Evolutionary conservation across 2,329 filamentous ascomycete species (phyloP).

Genomic region (Stagonosporopsis cucurbitacearum): DNA sequence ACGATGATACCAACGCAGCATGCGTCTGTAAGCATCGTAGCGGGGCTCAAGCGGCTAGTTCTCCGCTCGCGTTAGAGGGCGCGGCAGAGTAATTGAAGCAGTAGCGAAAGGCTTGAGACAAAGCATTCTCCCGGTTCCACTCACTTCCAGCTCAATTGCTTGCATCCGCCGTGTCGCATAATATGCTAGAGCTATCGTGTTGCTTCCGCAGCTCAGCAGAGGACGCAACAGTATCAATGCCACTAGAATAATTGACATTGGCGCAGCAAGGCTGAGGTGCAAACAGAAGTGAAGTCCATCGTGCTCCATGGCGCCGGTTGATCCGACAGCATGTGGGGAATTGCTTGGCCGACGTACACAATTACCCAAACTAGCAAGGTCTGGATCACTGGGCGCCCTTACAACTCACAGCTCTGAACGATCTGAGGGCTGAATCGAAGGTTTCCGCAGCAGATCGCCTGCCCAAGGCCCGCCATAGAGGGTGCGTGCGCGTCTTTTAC

Average conservation of each 20-base stretch:
- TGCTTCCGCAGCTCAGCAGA: neutral
- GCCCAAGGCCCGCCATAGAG: slow-evolving; percentile 2
- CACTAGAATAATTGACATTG: neutral
- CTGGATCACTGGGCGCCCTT: slow-evolving; percentile 20
- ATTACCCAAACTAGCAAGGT: slow-evolving; percentile 29
- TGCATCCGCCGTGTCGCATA: neutral
- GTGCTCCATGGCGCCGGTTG: slow-evolving; percentile 25
- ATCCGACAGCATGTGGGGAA: slow-evolving; percentile 37
- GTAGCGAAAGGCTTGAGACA: slow-evolving; percentile 7
- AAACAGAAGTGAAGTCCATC: slow-evolving; percentile 27
- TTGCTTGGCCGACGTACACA: slow-evolving; percentile 41
- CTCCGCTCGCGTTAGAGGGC: slow-evolving; percentile 18
- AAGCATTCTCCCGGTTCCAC: neutral
- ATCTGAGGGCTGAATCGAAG: slow-evolving; percentile 33
- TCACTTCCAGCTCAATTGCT: neutral
- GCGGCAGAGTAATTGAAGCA: slow-evolving; percentile 23
- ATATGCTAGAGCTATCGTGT: neutral
- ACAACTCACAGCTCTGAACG: slow-evolving; percentile 20
- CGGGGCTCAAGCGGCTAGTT: slow-evolving; percentile 25
- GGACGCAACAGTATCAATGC: neutral
- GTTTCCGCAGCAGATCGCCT: slow-evolving; percentile 27
- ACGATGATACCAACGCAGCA: slow-evolving; percentile 27
- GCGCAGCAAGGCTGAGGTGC: neutral
- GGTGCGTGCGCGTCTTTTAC: slow-evolving; percentile 26
- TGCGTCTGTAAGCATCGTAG: slow-evolving; percentile 23